These are phyloP conservation scores for Arabidopsis lyrata DNA, from an alignment of 441 rosid species.

Conservation along the genomic window DNA sequence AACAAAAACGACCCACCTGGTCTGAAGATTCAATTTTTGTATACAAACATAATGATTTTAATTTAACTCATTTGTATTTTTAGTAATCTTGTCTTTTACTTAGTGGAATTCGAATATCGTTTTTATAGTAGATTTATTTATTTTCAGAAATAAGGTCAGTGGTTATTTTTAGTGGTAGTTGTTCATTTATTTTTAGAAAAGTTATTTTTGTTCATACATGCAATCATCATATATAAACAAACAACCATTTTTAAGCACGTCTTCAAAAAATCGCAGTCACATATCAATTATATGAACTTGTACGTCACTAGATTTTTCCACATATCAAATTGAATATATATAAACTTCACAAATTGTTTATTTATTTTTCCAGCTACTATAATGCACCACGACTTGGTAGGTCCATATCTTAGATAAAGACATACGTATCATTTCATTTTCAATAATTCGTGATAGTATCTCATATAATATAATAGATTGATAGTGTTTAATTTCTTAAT, in stretches of 20 bases:
- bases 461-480: neutral
- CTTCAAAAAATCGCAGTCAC: conserved; percentile 20
- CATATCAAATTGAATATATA: conserved; percentile 16
- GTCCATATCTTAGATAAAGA: conserved; percentile 30
- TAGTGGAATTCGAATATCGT: conserved; percentile 11
- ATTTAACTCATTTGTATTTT: neutral
- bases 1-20: conserved; percentile 32
- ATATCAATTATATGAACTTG: conserved; percentile 21
- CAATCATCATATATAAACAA: conserved; percentile 20
- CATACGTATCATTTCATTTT: conserved; percentile 9
- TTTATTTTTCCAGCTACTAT: conserved; percentile 34
- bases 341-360: conserved; percentile 7
- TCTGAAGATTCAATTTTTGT: neutral
- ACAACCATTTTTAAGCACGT: conserved; percentile 22
- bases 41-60: conserved; percentile 13
- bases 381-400: conserved; percentile 25
- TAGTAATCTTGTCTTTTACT: neutral
- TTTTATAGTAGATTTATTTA: neutral
- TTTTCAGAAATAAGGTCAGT: neutral
- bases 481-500: conserved; percentile 1
- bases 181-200: conserved; percentile 4
- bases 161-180: conserved; percentile 9
- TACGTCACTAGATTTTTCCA: conserved; percentile 27
- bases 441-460: neutral
- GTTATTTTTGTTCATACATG: conserved; percentile 23